A percentile compares a stretch with the other conserved stretches of the same genome.
These are phyloP conservation scores for Lachnellula suecica DNA, from an alignment of 2,329 filamentous ascomycete species.

Conservation along the genomic window DNA sequence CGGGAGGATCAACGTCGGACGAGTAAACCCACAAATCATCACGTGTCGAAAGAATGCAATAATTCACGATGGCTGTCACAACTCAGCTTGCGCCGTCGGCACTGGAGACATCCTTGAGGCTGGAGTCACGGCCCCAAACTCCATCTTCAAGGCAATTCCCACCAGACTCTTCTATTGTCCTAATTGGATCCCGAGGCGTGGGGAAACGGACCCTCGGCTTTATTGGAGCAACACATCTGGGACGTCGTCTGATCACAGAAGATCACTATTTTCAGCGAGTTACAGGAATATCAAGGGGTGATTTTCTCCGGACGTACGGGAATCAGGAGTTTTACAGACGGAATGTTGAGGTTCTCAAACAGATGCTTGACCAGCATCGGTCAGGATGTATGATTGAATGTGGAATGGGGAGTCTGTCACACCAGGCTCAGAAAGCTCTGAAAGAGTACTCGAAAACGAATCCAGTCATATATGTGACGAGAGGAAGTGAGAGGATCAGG, in stretches of 20 bases:
- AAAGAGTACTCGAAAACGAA: conserved; percentile 62
- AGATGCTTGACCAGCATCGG: conserved; percentile 57
- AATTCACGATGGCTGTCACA: conserved; percentile 23
- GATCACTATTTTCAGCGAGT: conserved; percentile 66
- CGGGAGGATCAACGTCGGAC: too few relatives aligned
- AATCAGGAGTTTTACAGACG: conserved; percentile 60
- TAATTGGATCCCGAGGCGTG: conserved; percentile 71
- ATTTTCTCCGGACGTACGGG: conserved; percentile 64
- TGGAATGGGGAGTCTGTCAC: conserved; percentile 55
- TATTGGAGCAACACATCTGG: conserved; percentile 71
- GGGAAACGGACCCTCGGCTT: conserved; percentile 76
- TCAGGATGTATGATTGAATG: conserved; percentile 69
- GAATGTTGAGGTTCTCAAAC: conserved; percentile 61
- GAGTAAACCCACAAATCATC: not conserved
- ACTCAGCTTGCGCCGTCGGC: conserved; percentile 24
- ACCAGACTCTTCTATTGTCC: conserved; percentile 65
- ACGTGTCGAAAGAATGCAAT: conserved; percentile 3
- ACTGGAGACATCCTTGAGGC: conserved; percentile 14
- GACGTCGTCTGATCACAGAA: conserved; percentile 66
- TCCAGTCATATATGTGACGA: conserved; percentile 69
- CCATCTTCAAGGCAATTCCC: conserved; percentile 26
- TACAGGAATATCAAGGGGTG: conserved; percentile 59
- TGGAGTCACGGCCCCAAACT: conserved; percentile 20
- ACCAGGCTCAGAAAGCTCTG: conserved; percentile 49
- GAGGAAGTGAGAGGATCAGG: conserved; percentile 65